Evolutionary conservation across 345 rosid species (phyloP).

Genomic region (Zanthoxylum bungeanum): DNA sequence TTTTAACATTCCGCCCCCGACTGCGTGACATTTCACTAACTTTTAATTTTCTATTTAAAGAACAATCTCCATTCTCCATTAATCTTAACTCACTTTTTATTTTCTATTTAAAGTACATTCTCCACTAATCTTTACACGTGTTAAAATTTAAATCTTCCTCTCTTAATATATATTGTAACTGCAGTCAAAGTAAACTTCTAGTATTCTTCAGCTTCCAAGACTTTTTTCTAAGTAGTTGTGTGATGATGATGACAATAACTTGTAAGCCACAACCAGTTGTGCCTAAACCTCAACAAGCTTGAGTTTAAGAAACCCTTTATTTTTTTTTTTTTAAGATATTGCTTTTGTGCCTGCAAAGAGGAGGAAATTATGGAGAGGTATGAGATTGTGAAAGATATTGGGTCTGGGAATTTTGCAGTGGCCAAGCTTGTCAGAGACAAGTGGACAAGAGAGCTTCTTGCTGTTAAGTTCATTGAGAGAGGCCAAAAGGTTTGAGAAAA

Average conservation of each 20-base stretch:
- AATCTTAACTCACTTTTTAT: too few species aligned
- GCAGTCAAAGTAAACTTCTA: slow-evolving; percentile 4
- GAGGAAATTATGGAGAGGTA: slow-evolving; percentile 45
- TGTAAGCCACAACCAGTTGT: slow-evolving; percentile 16
- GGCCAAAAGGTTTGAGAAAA: slow-evolving; percentile 42
- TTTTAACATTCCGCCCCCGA: slow-evolving; percentile 4
- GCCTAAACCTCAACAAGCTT: too few species aligned
- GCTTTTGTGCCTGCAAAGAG: neutral
- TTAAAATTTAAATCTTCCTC: neutral
- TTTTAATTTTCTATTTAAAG: neutral
- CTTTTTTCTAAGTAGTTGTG: slow-evolving; percentile 7
- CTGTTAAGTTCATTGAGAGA: slow-evolving; percentile 63
- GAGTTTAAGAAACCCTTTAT: neutral
- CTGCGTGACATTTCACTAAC: neutral
- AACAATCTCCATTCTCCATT: too few species aligned
- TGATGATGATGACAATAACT: slow-evolving; percentile 13
- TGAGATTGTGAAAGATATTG: slow-evolving; percentile 63
- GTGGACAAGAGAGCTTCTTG: slow-evolving; percentile 45
- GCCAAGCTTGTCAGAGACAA: slow-evolving; percentile 59
- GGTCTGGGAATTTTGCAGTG: slow-evolving; percentile 66
- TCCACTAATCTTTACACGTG: slow-evolving; percentile 18
- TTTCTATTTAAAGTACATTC: too few species aligned
- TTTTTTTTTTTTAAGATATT: neutral
- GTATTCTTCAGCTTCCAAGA: neutral
- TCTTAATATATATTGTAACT: neutral